Evolutionary conservation across 371 early-diverging fungal species (phyloP).

Genomic region (Saksenaea oblongispora): DNA sequence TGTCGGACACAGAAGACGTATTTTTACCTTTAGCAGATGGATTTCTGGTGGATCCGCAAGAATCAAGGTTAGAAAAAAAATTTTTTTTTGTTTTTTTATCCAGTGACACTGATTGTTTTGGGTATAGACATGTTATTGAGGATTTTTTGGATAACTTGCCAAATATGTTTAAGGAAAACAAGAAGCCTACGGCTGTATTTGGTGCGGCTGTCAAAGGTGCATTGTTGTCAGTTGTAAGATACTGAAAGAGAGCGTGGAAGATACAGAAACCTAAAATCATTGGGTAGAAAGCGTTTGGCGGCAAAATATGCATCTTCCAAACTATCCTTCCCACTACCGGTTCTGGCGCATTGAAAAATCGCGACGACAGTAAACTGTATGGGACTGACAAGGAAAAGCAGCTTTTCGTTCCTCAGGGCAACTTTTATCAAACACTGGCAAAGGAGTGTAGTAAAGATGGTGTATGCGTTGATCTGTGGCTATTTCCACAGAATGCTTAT

Average conservation of each 20-base stretch:
- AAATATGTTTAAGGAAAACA: constrained; percentile 76
- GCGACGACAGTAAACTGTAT: constrained; percentile 87
- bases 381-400: constrained; percentile 89
- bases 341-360: constrained; percentile 79
- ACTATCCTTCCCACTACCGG: constrained; percentile 84
- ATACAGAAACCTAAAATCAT: background rate
- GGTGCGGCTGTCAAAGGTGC: constrained; percentile 86
- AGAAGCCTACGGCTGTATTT: constrained; percentile 72
- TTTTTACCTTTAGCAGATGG: constrained; percentile 89
- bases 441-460: constrained; percentile 79
- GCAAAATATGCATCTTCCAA: constrained; percentile 85
- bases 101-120: background rate
- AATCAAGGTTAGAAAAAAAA: constrained; percentile 52
- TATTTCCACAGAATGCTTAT: constrained; percentile 80
- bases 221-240: constrained; percentile 67
- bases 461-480: constrained; percentile 83
- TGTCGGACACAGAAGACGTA: constrained; percentile 87
- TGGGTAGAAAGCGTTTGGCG: constrained; percentile 71
- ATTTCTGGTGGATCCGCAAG: constrained; percentile 81
- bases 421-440: constrained; percentile 82
- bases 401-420: constrained; percentile 84
- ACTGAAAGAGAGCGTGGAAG: background rate
- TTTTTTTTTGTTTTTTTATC: no score
- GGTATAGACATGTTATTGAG: constrained; percentile 68
- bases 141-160: constrained; percentile 82